Percentiles rank a stretch among this genome's conserved stretches.
Conservation (phyloP, 2,329 filamentous ascomycete species). For the Nothophaeocryptopus gaeumannii region DNA sequence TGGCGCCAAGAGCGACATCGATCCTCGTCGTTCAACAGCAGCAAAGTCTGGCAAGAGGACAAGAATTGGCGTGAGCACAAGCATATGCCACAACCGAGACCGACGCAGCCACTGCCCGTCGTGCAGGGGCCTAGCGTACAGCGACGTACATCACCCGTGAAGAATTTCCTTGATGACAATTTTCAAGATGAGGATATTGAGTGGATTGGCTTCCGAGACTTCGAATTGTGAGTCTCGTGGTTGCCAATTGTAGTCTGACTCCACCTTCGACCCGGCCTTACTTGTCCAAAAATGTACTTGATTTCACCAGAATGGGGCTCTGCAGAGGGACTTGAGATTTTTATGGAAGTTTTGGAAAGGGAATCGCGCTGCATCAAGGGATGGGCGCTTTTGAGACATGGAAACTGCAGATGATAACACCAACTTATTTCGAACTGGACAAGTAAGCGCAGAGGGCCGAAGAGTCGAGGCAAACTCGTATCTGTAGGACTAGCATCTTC, state of each 20-base stretch:
- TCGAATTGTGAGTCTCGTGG: constrained; percentile 63
- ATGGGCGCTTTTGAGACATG: constrained; percentile 9
- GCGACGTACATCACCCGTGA: constrained; percentile 23
- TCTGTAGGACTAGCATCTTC: constrained; percentile 15
- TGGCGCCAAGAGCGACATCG: constrained; percentile 35
- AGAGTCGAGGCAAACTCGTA: constrained; percentile 2
- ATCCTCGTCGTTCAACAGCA: constrained; percentile 37
- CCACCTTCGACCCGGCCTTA: constrained; percentile 5
- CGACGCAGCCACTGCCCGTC: constrained; percentile 20
- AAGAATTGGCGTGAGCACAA: constrained; percentile 51
- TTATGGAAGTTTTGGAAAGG: constrained; percentile 12
- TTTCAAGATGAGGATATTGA: constrained; percentile 68
- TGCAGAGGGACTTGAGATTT: constrained; percentile 15
- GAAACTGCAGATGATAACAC: constrained; percentile 25
- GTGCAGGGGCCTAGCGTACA: constrained; percentile 15
- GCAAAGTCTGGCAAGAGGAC: constrained; percentile 43
- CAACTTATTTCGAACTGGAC: constrained; percentile 19
- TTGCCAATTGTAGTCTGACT: constrained; percentile 46
- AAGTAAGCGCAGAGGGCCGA: constrained; percentile 13
- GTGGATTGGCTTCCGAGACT: constrained; percentile 51
- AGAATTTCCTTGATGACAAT: constrained; percentile 38
- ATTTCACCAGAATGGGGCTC: constrained; percentile 7
- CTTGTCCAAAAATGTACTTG: not conserved
- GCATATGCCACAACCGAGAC: constrained; percentile 16
- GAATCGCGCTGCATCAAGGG: constrained; percentile 14